Evolutionary conservation across 176 grass and related monocot genomes (phyloP).

Genomic region (Carex myosuroides): DNA sequence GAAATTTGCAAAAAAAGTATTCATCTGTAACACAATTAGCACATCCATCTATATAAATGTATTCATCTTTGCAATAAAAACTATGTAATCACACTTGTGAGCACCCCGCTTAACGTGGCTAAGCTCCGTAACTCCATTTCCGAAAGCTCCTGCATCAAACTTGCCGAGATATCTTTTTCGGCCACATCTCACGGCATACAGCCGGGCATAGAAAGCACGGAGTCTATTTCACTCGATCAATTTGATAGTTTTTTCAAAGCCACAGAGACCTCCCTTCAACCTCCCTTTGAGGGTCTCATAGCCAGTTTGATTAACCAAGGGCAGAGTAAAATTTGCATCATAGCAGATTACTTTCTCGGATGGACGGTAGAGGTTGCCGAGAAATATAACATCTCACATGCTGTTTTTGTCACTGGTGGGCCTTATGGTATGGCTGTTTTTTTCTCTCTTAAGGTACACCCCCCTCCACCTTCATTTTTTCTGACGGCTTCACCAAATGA

Average conservation of each 20-base stretch:
- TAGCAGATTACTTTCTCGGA: slow-evolving; percentile 36
- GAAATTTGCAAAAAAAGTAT: too few species aligned
- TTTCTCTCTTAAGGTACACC: slow-evolving; percentile 15
- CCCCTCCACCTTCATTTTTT: slow-evolving; percentile 11
- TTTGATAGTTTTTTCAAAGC: slow-evolving; percentile 3
- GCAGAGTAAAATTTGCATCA: slow-evolving; percentile 31
- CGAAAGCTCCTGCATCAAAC: slow-evolving; percentile 23
- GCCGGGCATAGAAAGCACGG: slow-evolving; percentile 6
- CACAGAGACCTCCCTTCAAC: slow-evolving; percentile 25
- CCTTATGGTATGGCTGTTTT: slow-evolving; percentile 22
- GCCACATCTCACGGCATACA: slow-evolving; percentile 19
- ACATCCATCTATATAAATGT: too few species aligned
- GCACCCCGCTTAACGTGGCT: slow-evolving; percentile 19
- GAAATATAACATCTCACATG: slow-evolving; percentile 29
- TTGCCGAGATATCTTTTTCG: slow-evolving; percentile 32
- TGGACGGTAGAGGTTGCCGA: slow-evolving; percentile 34
- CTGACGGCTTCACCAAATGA: neutral
- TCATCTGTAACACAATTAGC: too few species aligned
- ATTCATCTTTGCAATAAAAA: too few species aligned
- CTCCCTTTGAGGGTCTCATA: slow-evolving; percentile 31
- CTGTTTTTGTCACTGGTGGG: slow-evolving; percentile 27
- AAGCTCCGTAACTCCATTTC: slow-evolving; percentile 10
- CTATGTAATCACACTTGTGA: slow-evolving; percentile 27
- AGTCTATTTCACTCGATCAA: neutral
- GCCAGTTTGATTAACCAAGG: slow-evolving; percentile 2